Conservation (phyloP, 1,139 yeast species). For the Yarrowia galli region DNA sequence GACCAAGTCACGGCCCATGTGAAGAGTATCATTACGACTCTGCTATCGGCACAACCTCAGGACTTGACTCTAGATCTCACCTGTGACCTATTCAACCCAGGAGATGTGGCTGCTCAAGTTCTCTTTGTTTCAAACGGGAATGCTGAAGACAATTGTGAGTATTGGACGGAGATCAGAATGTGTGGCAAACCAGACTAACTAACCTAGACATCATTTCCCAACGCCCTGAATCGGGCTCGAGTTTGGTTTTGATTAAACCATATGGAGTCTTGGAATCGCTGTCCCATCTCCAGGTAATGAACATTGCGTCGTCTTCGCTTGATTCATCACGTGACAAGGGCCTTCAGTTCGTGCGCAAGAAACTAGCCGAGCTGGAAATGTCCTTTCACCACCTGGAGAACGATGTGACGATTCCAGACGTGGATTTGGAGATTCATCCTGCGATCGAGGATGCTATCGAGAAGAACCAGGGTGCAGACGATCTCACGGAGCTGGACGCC, state of each 20-base stretch:
- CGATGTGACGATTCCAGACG: constrained; percentile 71
- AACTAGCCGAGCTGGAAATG: constrained; percentile 70
- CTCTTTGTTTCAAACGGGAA: constrained; percentile 15
- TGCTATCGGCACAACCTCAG: constrained; percentile 19
- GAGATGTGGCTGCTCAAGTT: constrained; percentile 25
- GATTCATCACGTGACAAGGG: constrained; percentile 30
- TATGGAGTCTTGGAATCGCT: constrained; percentile 22
- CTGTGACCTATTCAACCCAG: constrained; percentile 18
- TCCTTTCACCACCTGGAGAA: constrained; percentile 76
- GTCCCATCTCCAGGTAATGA: constrained; percentile 20
- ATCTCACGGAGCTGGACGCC: constrained; percentile 57
- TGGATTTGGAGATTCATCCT: constrained; percentile 63
- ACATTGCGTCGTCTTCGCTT: constrained; percentile 18
- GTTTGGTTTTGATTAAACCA: constrained; percentile 19
- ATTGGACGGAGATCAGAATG: not conserved
- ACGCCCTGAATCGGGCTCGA: constrained; percentile 23
- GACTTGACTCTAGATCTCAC: constrained; percentile 10
- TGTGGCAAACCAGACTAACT: constrained; percentile 1
- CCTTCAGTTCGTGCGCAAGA: constrained; percentile 51
- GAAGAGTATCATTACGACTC: constrained; percentile 26
- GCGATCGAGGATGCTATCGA: constrained; percentile 56
- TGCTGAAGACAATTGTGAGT: constrained; percentile 30
- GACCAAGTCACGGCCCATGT: constrained; percentile 30
- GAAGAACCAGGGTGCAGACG: constrained; percentile 47
- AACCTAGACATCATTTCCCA: constrained; percentile 22